These are phyloP conservation scores for Hypericum androsaemum DNA, from an alignment of 345 rosid species.

Conservation along the genomic window DNA sequence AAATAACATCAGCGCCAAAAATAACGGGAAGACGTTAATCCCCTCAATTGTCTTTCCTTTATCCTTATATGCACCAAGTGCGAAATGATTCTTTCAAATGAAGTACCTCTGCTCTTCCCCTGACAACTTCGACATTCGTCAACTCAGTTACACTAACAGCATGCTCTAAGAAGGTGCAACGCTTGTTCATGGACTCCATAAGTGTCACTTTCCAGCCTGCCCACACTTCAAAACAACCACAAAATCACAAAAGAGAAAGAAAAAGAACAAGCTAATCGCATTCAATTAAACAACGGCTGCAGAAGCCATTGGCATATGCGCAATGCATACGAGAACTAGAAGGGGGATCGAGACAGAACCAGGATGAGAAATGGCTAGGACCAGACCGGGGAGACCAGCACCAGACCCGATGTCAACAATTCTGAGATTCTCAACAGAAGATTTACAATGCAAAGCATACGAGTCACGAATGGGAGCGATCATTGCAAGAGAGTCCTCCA, in stretches of 20 bases:
- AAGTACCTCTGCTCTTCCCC: constrained; percentile 90
- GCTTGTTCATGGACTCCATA: constrained; percentile 77
- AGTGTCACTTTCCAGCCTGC: constrained; percentile 83
- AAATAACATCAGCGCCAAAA: background rate
- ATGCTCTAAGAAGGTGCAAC: constrained; percentile 81
- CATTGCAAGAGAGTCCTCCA: constrained; percentile 79
- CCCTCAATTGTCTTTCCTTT: no score
- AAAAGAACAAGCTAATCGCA: background rate
- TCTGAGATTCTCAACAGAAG: constrained; percentile 28
- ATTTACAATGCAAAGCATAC: constrained; percentile 30
- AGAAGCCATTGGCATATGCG: background rate
- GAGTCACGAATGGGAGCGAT: constrained; percentile 45
- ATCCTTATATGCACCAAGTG: no score
- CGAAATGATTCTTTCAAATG: background rate
- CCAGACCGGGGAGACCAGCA: constrained; percentile 81
- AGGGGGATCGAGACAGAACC: constrained; percentile 21
- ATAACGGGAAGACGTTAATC: background rate
- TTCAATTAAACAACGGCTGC: background rate
- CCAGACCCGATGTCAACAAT: constrained; percentile 87
- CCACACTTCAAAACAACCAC: background rate
- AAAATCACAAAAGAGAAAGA: background rate
- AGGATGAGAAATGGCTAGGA: constrained; percentile 75
- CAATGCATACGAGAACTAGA: background rate
- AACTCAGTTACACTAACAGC: constrained; percentile 48
- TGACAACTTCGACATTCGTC: constrained; percentile 55